Percentiles rank a stretch among this genome's conserved stretches.
Conservation (phyloP, 1,139 yeast genomes). For the Blastobotrys buckinghamii region DNA sequence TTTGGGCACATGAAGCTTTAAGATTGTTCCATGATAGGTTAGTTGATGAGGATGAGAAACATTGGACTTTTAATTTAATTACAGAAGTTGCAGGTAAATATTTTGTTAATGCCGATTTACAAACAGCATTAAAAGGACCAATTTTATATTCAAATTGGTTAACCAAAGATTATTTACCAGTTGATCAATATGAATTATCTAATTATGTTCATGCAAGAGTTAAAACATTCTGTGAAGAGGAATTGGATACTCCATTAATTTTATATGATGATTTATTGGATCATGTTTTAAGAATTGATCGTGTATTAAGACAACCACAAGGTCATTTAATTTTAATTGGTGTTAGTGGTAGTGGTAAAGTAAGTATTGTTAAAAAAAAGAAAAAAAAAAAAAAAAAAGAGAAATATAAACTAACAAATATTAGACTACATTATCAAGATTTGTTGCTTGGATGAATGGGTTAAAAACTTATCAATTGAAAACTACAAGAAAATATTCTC, state of each 20-base stretch:
- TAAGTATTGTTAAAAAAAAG: conserved; percentile 10
- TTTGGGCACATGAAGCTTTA: conserved; percentile 81
- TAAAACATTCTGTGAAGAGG: conserved; percentile 64
- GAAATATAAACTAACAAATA: conserved; percentile 1
- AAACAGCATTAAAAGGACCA: conserved; percentile 41
- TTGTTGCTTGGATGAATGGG: conserved; percentile 93
- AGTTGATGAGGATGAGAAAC: conserved; percentile 43
- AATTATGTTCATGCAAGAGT: conserved; percentile 60
- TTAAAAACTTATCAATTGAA: conserved; percentile 53
- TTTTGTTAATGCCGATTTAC: conserved; percentile 47
- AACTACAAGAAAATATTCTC: conserved; percentile 49
- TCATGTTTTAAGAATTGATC: conserved; percentile 70
- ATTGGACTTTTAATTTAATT: conserved; percentile 48
- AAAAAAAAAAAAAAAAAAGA: background rate
- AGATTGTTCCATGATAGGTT: conserved; percentile 73
- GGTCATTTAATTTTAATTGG: conserved; percentile 93
- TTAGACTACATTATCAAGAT: conserved; percentile 58
- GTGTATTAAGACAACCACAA: conserved; percentile 79
- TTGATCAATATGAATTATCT: conserved; percentile 43
- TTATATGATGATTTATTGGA: conserved; percentile 69
- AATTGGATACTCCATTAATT: conserved; percentile 54
- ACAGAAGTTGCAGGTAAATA: conserved; percentile 32
- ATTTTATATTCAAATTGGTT: conserved; percentile 72
- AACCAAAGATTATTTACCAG: conserved; percentile 55
- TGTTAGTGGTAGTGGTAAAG: conserved; percentile 73